phyloP scores from a whole-genome alignment of 306 rosid genomes.

The Senna tora region DNA sequence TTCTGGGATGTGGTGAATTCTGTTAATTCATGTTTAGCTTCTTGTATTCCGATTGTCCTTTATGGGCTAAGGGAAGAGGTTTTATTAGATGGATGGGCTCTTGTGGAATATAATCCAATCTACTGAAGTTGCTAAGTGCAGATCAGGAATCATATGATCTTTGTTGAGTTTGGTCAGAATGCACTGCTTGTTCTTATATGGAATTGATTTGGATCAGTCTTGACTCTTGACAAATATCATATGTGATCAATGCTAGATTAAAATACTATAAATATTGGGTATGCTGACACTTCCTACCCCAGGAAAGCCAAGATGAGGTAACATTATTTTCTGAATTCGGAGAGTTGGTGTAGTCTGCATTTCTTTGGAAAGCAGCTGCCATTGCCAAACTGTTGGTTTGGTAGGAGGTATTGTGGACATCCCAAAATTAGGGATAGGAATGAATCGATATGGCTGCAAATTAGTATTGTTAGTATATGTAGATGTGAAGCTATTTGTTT shows the following conservation, averaged over 20 bases:
- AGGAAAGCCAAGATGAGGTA: constrained; percentile 9
- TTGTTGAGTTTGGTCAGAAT: constrained; percentile 9
- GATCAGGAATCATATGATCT: constrained; percentile 18
- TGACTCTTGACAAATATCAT: too few species aligned
- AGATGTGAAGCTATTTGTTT: constrained; percentile 27
- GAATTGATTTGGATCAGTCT: too few species aligned
- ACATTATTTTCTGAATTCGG: constrained; percentile 10
- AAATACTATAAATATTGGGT: too few species aligned
- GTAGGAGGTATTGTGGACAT: neutral
- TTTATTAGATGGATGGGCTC: constrained; percentile 22
- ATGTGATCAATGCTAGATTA: too few species aligned
- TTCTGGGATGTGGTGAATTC: neutral
- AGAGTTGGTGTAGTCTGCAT: constrained; percentile 5
- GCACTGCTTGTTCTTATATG: too few species aligned
- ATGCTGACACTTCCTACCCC: constrained; percentile 1
- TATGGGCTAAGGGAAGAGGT: constrained; percentile 21
- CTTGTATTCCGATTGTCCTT: constrained; percentile 30
- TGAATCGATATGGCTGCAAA: constrained; percentile 5
- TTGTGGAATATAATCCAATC: constrained; percentile 21
- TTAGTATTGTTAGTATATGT: constrained; percentile 1
- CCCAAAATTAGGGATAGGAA: constrained; percentile 11
- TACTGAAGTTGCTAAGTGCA: constrained; percentile 22
- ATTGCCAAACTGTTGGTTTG: constrained; percentile 4
- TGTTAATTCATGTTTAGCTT: neutral
- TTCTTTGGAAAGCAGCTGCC: neutral